Percentiles rank a stretch among this genome's conserved stretches.
These are phyloP conservation scores for Phylloporus sp. DNA, from an alignment of 768 basidiomycete genomes.

Conservation along the genomic window DNA sequence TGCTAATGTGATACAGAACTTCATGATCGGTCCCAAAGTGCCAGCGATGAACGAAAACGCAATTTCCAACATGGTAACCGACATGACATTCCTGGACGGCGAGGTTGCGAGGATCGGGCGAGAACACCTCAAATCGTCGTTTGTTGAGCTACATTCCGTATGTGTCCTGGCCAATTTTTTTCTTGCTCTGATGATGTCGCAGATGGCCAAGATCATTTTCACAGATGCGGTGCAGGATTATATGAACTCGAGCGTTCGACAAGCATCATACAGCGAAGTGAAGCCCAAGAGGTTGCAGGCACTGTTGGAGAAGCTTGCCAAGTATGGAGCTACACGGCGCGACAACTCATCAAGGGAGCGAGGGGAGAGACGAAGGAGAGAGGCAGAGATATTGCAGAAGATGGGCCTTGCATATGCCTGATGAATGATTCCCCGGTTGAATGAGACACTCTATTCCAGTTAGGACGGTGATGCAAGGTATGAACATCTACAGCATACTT, in stretches of 20 bases:
- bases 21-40: slow-evolving; percentile 72
- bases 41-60: slow-evolving; percentile 85
- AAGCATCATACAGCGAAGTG: slow-evolving; percentile 59
- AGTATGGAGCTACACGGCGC: slow-evolving; percentile 59
- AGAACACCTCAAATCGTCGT: slow-evolving; percentile 64
- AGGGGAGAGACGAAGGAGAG: slow-evolving; percentile 69
- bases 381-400: slow-evolving; percentile 74
- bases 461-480: slow-evolving; percentile 2
- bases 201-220: slow-evolving; percentile 74
- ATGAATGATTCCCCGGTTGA: slow-evolving; percentile 7
- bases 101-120: slow-evolving; percentile 76
- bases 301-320: slow-evolving; percentile 75
- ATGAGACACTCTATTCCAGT: slow-evolving; percentile 9
- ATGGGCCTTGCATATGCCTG: slow-evolving; percentile 31
- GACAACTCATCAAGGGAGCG: slow-evolving; percentile 57
- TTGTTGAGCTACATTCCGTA: slow-evolving; percentile 77
- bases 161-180: slow-evolving; percentile 22
- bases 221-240: slow-evolving; percentile 75
- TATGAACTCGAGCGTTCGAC: slow-evolving; percentile 66
- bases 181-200: slow-evolving; percentile 7
- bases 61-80: slow-evolving; percentile 78
- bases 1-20: slow-evolving; percentile 47
- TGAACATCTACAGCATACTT: slow-evolving; percentile 21
- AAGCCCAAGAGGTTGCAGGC: slow-evolving; percentile 70
- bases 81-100: slow-evolving; percentile 86